Percentiles rank a stretch among this genome's conserved stretches.
Conservation (phyloP, 225 moss, liverwort and hornwort species). For the Straminergon stramineum region DNA sequence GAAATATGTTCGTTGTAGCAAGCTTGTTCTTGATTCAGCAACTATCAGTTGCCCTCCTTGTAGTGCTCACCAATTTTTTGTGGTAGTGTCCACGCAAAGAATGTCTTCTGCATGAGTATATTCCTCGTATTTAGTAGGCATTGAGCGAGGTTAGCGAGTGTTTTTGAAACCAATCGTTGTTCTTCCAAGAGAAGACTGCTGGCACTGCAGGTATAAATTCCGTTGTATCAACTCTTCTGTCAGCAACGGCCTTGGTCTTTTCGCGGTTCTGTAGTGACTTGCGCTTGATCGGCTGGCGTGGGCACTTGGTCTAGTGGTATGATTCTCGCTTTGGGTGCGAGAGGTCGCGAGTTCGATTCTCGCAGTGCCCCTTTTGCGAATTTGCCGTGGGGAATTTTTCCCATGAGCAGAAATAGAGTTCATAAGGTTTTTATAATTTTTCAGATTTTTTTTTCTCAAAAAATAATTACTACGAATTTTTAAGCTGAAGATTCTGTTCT, state of each 20-base stretch:
- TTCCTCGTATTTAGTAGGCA: background rate
- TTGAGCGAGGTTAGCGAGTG: background rate
- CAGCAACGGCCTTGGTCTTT: accelerated
- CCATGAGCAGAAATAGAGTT: too few species aligned
- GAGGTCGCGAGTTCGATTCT: conserved; percentile 20
- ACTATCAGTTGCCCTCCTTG: background rate
- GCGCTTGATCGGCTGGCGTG: too few species aligned
- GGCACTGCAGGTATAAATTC: accelerated
- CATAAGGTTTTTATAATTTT: too few species aligned
- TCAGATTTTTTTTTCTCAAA: too few species aligned
- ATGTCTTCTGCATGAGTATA: background rate
- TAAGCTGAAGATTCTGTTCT: too few species aligned
- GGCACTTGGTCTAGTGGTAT: conserved; percentile 18
- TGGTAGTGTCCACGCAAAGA: background rate
- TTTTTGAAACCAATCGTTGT: accelerated
- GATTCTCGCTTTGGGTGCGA: conserved; percentile 20
- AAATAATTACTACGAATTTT: too few species aligned
- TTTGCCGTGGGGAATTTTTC: too few species aligned
- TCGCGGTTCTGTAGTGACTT: too few species aligned
- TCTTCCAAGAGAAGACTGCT: accelerated
- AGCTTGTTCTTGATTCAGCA: background rate
- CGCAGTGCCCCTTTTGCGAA: background rate
- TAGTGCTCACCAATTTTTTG: background rate
- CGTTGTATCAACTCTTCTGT: accelerated
- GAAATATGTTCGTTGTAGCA: background rate